These are phyloP conservation scores for Cladophialophora chaetospira DNA, from an alignment of 2,329 filamentous ascomycete genomes.

Conservation along the genomic window DNA sequence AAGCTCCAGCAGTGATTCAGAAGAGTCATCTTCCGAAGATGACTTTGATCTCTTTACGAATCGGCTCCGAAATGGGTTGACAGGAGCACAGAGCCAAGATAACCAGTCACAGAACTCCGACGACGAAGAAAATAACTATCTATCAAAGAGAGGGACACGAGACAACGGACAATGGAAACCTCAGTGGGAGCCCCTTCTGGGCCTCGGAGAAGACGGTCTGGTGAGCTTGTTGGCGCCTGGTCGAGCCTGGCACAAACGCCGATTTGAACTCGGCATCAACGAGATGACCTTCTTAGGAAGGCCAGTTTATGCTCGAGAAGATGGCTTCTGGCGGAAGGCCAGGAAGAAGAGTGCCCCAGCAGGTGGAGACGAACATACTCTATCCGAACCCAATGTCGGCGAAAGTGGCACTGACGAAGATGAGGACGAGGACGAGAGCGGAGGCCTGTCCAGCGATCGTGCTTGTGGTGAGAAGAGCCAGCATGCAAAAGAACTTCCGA, in stretches of 20 bases:
- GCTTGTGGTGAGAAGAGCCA: neutral
- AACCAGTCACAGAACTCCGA: constrained; percentile 19
- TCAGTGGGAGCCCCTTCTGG: constrained; percentile 65
- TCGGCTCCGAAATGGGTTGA: constrained; percentile 10
- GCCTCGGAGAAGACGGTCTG: constrained; percentile 73
- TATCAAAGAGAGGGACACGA: constrained; percentile 16
- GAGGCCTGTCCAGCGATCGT: neutral
- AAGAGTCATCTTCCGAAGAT: constrained; percentile 30
- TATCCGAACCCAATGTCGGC: constrained; percentile 32
- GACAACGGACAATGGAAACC: constrained; percentile 31
- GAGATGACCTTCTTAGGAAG: constrained; percentile 79
- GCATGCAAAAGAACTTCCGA: constrained; percentile 29
- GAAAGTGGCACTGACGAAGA: constrained; percentile 25
- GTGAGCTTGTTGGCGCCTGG: constrained; percentile 75
- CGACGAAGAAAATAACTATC: constrained; percentile 23
- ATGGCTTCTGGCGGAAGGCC: constrained; percentile 69
- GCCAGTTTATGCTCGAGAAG: constrained; percentile 77
- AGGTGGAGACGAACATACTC: constrained; percentile 32
- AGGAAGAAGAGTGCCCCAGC: constrained; percentile 42
- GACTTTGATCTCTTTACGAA: constrained; percentile 27
- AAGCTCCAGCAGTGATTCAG: constrained; percentile 31
- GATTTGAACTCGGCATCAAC: constrained; percentile 80
- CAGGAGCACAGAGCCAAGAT: constrained; percentile 9
- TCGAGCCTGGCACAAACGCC: constrained; percentile 74
- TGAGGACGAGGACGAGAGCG: constrained; percentile 12